Evolutionary conservation across 805 yeast genomes (phyloP).

Genomic region (Metschnikowia hibisci): DNA sequence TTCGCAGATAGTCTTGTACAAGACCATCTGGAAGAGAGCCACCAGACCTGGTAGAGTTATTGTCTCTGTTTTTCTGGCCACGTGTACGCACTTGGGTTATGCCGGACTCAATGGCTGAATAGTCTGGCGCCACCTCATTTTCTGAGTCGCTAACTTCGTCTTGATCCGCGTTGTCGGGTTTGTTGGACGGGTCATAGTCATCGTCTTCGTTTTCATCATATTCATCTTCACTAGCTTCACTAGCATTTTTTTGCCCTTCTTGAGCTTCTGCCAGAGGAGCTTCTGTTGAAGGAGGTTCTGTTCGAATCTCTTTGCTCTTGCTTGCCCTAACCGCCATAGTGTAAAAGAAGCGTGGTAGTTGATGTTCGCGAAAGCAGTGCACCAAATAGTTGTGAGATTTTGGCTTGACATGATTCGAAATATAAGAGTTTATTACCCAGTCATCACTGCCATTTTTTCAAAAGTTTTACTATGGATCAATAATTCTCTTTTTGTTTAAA

Average conservation of each 20-base stretch:
- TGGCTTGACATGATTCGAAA: no score
- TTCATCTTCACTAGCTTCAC: slow-evolving; percentile 26
- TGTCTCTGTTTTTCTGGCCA: slow-evolving; percentile 50
- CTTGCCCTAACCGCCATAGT: neutral
- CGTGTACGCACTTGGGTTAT: slow-evolving; percentile 66
- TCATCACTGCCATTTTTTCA: no score
- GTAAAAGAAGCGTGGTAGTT: neutral
- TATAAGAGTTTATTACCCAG: no score
- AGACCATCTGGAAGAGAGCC: slow-evolving; percentile 8
- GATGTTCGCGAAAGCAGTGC: neutral
- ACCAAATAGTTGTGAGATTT: neutral
- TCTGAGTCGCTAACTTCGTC: slow-evolving; percentile 17
- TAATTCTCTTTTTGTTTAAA: no score
- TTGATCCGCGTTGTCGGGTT: slow-evolving; percentile 12
- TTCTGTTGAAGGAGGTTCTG: no score
- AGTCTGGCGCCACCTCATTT: slow-evolving; percentile 25
- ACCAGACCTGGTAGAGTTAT: slow-evolving; percentile 1
- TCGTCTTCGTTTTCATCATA: slow-evolving; percentile 57
- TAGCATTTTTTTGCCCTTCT: neutral
- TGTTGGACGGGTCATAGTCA: slow-evolving; percentile 48
- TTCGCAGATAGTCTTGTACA: slow-evolving; percentile 17
- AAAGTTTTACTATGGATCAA: no score
- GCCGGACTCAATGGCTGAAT: slow-evolving; percentile 50
- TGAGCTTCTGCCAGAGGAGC: neutral
- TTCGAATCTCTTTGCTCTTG: neutral